Conservation (phyloP, 2,329 filamentous ascomycete genomes). For the Neofusicoccum ribis region DNA sequence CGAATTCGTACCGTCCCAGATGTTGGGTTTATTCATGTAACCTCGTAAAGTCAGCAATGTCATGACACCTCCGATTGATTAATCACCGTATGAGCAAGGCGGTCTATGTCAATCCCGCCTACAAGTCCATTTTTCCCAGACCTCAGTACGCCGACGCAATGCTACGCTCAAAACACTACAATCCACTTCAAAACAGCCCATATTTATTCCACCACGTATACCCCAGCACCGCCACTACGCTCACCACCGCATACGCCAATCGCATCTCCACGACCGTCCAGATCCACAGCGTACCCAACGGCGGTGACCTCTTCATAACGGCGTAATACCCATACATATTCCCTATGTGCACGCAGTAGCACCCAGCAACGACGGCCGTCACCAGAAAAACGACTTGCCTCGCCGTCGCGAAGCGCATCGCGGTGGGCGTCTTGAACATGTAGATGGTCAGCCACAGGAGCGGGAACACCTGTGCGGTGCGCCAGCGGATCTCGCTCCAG, state of each 20-base stretch:
- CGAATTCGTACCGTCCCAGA: too few species aligned
- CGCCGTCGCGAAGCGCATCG: slow-evolving; percentile 45
- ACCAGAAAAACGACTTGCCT: slow-evolving; percentile 62
- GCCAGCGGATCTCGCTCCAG: slow-evolving; percentile 57
- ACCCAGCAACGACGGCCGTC: slow-evolving; percentile 64
- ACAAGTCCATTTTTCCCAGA: too few species aligned
- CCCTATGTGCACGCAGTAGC: slow-evolving; percentile 77
- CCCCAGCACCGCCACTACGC: slow-evolving; percentile 50
- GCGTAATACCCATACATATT: slow-evolving; percentile 81
- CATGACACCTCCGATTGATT: too few species aligned
- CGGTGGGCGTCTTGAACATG: slow-evolving; percentile 43
- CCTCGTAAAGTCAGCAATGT: too few species aligned
- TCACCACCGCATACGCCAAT: slow-evolving; percentile 63
- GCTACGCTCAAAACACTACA: background rate
- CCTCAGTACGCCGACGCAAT: background rate
- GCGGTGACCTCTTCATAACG: slow-evolving; percentile 89
- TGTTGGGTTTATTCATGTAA: too few species aligned
- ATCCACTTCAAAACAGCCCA: slow-evolving; percentile 39
- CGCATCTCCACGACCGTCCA: slow-evolving; percentile 90
- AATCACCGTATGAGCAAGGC: too few species aligned
- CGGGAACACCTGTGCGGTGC: slow-evolving; percentile 50
- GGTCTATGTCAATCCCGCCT: too few species aligned
- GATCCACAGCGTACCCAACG: slow-evolving; percentile 85
- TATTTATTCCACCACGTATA: slow-evolving; percentile 60
- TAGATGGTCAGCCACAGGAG: slow-evolving; percentile 48